Evolutionary conservation across 768 basidiomycete species (phyloP), one percentile per base, ranked within the genome.

Genomic region (Psilocybe subaeruginosa): DNA sequence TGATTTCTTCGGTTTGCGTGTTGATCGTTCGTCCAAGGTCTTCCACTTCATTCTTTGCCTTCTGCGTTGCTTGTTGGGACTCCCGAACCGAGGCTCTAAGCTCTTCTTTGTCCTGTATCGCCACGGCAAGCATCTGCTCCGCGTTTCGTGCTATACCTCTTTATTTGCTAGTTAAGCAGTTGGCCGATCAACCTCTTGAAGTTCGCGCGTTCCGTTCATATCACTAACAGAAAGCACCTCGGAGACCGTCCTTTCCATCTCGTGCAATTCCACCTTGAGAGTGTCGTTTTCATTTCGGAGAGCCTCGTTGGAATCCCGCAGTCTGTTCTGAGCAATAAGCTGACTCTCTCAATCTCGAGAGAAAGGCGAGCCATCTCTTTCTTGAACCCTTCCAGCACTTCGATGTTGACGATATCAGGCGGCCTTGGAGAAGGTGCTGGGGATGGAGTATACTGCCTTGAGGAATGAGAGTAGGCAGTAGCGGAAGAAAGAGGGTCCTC

Each of bases 211-310:
- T 31, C 66, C 68, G 46, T 68, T 66, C 53, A 64, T 64, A 23
- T 72, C 70, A 48, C 64, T 71, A 37, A 68, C 67, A 16, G 67
- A 60, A 6, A 72, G 61, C 9, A 70, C 66, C 33, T 73, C 68
- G 27, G 64, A 66, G 62, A 73, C 72, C 14, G 68, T 74, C 33
- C 61, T 54, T 54, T 77, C 74, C 68, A 73, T 70, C 3, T 77
- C 74, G 3, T 60, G 65, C 1, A 73, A 43, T 53, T 72, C 64
- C 0, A 67, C 50, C 61, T 73, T 74, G 8, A 76, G 56, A 0
- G 49, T 55, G 12, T 68, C 63, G 29, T 74, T 76, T 56, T 74
- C 73, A 4, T 62, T 59, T 6, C 62, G 60, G 19, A 76, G 65
- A 0, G 50, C 50, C 0, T 70, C 69, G 50, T 73, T 74, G 8